A percentile compares a stretch with the other conserved stretches of the same genome.
These are phyloP conservation scores for Colletotrichum brevisporum DNA, from an alignment of 2,329 filamentous ascomycete genomes.

Conservation along the genomic window DNA sequence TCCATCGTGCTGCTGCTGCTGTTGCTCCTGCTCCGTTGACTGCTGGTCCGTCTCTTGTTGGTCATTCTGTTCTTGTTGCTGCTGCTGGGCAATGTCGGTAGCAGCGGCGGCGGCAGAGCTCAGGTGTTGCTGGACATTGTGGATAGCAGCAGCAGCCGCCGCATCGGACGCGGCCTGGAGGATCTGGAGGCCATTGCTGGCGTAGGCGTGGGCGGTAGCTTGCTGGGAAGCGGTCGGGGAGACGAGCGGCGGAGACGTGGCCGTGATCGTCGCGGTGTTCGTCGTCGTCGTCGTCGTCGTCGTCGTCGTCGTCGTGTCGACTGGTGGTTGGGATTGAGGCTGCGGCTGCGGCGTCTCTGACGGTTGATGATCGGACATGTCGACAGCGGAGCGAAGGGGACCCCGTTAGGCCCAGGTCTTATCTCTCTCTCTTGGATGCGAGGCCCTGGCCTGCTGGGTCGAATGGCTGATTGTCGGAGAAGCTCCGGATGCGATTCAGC, in stretches of 20 bases:
- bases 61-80: too few relatives aligned
- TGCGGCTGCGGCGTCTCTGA: constrained; percentile 13
- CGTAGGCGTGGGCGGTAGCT: constrained; percentile 57
- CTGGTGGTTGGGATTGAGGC: background rate
- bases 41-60: constrained; percentile 22
- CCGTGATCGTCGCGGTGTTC: constrained; percentile 30
- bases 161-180: constrained; percentile 62
- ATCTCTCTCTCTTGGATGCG: constrained; percentile 17
- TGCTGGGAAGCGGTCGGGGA: constrained; percentile 33
- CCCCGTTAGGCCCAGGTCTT: constrained; percentile 25
- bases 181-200: constrained; percentile 62
- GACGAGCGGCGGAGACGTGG: constrained; percentile 43
- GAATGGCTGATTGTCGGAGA: constrained; percentile 61
- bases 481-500: constrained; percentile 51
- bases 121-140: constrained; percentile 53
- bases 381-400: constrained; percentile 8
- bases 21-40: constrained; percentile 9
- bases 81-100: constrained; percentile 17
- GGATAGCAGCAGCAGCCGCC: constrained; percentile 53
- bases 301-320: background rate
- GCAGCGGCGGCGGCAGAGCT: constrained; percentile 44
- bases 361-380: constrained; percentile 22
- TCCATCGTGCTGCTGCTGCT: constrained; percentile 7
- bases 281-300: constrained; percentile 8
- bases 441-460: constrained; percentile 17